Evolutionary conservation across 148 eudicot species (phyloP), one percentile per base, ranked within the genome.

Genomic region (Camellia granthamiana): DNA sequence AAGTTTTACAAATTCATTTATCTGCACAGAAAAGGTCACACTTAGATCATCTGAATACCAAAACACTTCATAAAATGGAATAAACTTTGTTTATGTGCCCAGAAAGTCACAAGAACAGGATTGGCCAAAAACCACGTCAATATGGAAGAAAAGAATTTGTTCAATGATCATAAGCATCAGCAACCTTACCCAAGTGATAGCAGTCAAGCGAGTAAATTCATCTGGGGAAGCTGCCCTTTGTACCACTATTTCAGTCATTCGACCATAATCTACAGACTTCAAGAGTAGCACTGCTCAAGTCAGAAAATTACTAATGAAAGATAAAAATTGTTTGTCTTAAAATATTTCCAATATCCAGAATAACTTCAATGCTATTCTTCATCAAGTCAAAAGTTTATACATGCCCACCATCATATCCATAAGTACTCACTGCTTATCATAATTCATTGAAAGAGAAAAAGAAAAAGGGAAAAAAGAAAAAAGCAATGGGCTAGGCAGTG

Each of bases 181-280:
- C 38, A 55, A 56, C 68, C 90, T 83, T 91, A 96, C 99, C 99
- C 99, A 96, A 44, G 99, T 96, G 78, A 94, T 96, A 68, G 99
- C 93, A 84, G 98, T 96, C 89, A 90, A 90, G 52, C 99, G 90
- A 76, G 99, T 96, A 82, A 93, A 96, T 85, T 87, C 99, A 89
- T 96, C 99, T 64, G 85, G 78, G 43, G 98, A 90, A 81, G 89
- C 88, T 52, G 99, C 99, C 87, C 99, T 91, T 77, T 92, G 94
- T 76, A 96, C 97, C 87, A 96, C 86, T 81, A 96, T 96, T 89
- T 96, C 95, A 82, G 98, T 97, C 98, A 96, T 93, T 86, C 99
- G 98, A 84, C 99, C 99, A 88, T 93, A 96, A 87, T 96, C 99
- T 91, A 96, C 99, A 87, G 98, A 96, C 99, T 96, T 89, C 84